phyloP scores from a whole-genome alignment of 768 basidiomycete genomes.

The Mycena amicta region DNA sequence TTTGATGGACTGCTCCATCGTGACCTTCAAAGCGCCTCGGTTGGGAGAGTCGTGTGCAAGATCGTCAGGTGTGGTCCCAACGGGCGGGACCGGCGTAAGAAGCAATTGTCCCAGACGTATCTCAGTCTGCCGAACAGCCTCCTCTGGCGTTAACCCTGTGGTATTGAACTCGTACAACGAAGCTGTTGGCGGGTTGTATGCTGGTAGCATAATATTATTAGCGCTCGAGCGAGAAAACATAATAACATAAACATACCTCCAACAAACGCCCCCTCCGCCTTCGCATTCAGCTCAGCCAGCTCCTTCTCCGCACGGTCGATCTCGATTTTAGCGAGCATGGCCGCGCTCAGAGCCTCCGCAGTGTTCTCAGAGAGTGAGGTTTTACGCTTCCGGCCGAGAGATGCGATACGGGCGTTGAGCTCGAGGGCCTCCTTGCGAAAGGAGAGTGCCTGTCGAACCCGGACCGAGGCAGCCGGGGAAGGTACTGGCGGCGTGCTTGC shows the following conservation, averaged over 20 bases:
- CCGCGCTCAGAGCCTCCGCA: slow-evolving; percentile 1
- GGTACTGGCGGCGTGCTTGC: not conserved
- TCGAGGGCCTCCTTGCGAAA: slow-evolving; percentile 21
- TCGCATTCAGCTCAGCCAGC: slow-evolving; percentile 13
- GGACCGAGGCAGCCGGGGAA: slow-evolving; percentile 4
- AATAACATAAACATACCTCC: slow-evolving; percentile 4
- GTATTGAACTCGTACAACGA: slow-evolving; percentile 24
- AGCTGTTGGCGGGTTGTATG: slow-evolving; percentile 19
- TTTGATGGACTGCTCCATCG: slow-evolving; percentile 22
- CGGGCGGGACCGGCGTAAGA: slow-evolving; percentile 17
- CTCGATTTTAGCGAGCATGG: slow-evolving; percentile 17
- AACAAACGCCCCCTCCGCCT: slow-evolving; percentile 21
- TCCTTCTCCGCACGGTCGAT: slow-evolving; percentile 18
- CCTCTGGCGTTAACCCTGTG: slow-evolving; percentile 21
- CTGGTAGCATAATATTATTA: too few relatives aligned
- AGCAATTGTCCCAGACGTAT: slow-evolving; percentile 13
- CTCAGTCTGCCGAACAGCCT: slow-evolving; percentile 22
- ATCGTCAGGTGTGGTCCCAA: slow-evolving; percentile 17
- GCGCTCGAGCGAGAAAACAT: too few relatives aligned
- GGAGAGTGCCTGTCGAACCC: slow-evolving; percentile 10
- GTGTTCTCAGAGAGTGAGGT: slow-evolving; percentile 5
- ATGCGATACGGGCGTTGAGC: slow-evolving; percentile 17
- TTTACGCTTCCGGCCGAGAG: slow-evolving; percentile 15
- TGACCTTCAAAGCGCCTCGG: slow-evolving; percentile 18
- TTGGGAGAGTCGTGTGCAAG: slow-evolving; percentile 19